Conservation (phyloP, 148 eudicot genomes). For the Spergularia bocconei region DNA sequence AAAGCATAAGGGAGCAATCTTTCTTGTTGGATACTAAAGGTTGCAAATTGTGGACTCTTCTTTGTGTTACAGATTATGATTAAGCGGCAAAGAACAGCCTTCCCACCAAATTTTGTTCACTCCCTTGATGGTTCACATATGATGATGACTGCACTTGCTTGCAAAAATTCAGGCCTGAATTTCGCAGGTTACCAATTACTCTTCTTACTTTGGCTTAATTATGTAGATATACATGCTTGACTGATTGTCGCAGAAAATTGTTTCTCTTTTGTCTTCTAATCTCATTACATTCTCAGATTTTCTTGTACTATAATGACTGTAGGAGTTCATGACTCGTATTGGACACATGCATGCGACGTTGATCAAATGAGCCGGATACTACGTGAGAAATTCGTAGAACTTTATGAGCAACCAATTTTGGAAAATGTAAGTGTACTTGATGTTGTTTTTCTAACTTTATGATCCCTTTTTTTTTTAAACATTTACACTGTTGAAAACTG, state of each 20-base stretch:
- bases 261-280: not conserved
- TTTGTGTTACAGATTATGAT: constrained; percentile 57
- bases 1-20: not conserved
- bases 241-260: not conserved
- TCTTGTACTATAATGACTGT: constrained; percentile 16
- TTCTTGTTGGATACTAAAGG: not conserved
- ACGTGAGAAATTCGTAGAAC: constrained; percentile 89
- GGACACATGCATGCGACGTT: constrained; percentile 97
- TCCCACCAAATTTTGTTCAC: constrained; percentile 97
- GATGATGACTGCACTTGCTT: constrained; percentile 99
- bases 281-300: not conserved
- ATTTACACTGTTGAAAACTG: not conserved
- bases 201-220: not conserved
- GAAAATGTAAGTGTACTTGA: constrained; percentile 59
- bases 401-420: constrained; percentile 77
- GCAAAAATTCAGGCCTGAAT: constrained; percentile 80
- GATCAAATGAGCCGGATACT: constrained; percentile 76
- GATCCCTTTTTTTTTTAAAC: not conserved
- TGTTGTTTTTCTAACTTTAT: not conserved
- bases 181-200: constrained; percentile 67
- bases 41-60: not conserved
- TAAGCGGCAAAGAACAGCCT: constrained; percentile 87
- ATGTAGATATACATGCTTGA: not conserved
- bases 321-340: constrained; percentile 98
- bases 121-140: constrained; percentile 99